A percentile compares a stretch with the other conserved stretches of the same genome.
phyloP scores from a whole-genome alignment of 306 rosid species.

The Fagus sylvatica region DNA sequence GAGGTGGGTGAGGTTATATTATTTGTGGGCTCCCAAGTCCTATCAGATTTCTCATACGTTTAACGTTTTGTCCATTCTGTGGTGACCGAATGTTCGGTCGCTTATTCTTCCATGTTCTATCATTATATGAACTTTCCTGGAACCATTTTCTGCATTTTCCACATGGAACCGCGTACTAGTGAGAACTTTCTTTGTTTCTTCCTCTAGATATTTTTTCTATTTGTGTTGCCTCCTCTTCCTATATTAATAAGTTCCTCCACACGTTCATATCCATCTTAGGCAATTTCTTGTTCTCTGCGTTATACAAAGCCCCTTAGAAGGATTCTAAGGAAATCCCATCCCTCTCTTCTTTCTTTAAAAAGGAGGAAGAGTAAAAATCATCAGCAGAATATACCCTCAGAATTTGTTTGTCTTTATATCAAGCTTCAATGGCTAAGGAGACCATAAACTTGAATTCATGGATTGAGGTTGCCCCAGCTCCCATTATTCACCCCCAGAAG shows the following conservation, averaged over 20 bases:
- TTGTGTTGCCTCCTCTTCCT: no score
- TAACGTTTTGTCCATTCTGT: no score
- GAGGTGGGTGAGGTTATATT: no score
- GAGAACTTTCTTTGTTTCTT: neutral
- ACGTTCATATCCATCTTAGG: neutral
- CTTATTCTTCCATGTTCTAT: neutral
- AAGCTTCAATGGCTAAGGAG: conserved; percentile 42
- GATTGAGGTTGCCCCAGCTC: conserved; percentile 69
- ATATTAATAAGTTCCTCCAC: neutral
- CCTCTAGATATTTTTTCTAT: neutral
- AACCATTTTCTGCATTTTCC: neutral
- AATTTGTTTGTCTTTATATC: no score
- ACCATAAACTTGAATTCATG: conserved; percentile 37
- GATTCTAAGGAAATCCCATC: neutral
- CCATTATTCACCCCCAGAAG: conserved; percentile 45
- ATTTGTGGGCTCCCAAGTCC: no score
- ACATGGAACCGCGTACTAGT: neutral
- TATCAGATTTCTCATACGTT: no score
- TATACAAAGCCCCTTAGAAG: no score
- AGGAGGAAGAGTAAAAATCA: conserved; percentile 34
- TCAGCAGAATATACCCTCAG: neutral
- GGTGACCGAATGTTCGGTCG: no score
- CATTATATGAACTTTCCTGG: neutral
- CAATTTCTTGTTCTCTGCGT: no score
- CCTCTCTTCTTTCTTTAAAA: conserved; percentile 50